A percentile compares a stretch with the other conserved stretches of the same genome.
These are phyloP conservation scores for Inga laurina DNA, from an alignment of 306 rosid genomes.

Conservation along the genomic window DNA sequence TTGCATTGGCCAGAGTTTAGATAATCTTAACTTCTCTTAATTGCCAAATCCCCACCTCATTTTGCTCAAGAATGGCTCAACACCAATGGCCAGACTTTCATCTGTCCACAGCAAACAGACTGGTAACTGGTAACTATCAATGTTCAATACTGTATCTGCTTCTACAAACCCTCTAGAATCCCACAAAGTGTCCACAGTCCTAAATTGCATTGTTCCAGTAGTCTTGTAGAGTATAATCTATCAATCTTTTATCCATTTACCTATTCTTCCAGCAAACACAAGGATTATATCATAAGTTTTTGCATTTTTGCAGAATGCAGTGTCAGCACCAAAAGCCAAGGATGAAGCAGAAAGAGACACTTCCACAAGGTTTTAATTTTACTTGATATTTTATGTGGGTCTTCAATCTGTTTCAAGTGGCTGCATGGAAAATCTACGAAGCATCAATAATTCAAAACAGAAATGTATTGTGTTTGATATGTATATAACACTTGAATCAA, in stretches of 20 bases:
- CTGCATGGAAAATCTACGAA: background rate
- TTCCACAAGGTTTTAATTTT: conserved; percentile 13
- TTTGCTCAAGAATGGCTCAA: background rate
- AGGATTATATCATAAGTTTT: background rate
- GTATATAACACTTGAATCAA: background rate
- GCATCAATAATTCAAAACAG: background rate
- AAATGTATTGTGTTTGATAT: background rate
- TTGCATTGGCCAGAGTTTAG: conserved; percentile 52
- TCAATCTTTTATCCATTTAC: background rate
- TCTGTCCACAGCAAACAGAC: background rate
- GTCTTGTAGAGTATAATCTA: background rate
- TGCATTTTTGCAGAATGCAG: conserved; percentile 26
- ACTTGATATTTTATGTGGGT: background rate
- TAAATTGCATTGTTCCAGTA: background rate
- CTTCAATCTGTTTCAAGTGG: background rate
- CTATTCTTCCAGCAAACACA: background rate
- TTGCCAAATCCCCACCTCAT: conserved; percentile 59
- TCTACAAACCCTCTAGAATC: background rate
- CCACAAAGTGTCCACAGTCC: background rate
- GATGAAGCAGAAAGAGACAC: conserved; percentile 19
- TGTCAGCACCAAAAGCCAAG: background rate
- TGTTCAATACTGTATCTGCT: background rate
- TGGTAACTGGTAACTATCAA: background rate
- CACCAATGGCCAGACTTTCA: background rate
- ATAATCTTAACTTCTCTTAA: conserved; percentile 59